A percentile compares a stretch with the other conserved stretches of the same genome.
These are phyloP conservation scores for Saturnispora bothae DNA, from an alignment of 805 yeast genomes.

Conservation along the genomic window DNA sequence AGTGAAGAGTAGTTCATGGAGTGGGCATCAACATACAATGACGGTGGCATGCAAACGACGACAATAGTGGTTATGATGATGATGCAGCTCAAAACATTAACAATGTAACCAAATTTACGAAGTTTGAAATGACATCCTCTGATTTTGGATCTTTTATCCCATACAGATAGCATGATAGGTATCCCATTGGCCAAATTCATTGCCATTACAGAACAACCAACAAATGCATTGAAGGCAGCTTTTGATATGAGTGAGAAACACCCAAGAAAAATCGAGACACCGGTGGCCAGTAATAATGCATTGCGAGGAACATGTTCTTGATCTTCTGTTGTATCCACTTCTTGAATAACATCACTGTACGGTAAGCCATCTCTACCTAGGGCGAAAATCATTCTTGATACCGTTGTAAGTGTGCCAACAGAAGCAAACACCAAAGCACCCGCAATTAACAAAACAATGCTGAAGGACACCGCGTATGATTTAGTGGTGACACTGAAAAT, in stretches of 20 bases:
- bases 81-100: constrained; percentile 46
- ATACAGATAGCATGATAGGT: constrained; percentile 54
- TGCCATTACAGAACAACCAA: constrained; percentile 72
- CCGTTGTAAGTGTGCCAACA: constrained; percentile 70
- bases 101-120: constrained; percentile 50
- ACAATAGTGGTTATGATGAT: constrained; percentile 53
- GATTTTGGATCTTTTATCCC: constrained; percentile 49
- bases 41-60: constrained; percentile 63
- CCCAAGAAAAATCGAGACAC: constrained; percentile 49
- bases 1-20: constrained; percentile 60
- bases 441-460: constrained; percentile 52
- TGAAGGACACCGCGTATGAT: constrained; percentile 57
- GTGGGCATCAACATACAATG: constrained; percentile 37
- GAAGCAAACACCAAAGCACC: constrained; percentile 71
- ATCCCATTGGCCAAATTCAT: constrained; percentile 67
- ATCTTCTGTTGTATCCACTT: constrained; percentile 44
- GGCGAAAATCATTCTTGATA: constrained; percentile 72
- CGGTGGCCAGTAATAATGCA: constrained; percentile 56
- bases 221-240: constrained; percentile 73
- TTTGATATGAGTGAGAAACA: constrained; percentile 56
- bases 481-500: constrained; percentile 64
- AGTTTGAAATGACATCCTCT: constrained; percentile 61
- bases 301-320: constrained; percentile 58
- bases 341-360: constrained; percentile 49
- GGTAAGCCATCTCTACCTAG: constrained; percentile 82